Evolutionary conservation across 2,329 filamentous ascomycete genomes (phyloP), one percentile per base, ranked within the genome.

Genomic region (Sporothrix luriei): DNA sequence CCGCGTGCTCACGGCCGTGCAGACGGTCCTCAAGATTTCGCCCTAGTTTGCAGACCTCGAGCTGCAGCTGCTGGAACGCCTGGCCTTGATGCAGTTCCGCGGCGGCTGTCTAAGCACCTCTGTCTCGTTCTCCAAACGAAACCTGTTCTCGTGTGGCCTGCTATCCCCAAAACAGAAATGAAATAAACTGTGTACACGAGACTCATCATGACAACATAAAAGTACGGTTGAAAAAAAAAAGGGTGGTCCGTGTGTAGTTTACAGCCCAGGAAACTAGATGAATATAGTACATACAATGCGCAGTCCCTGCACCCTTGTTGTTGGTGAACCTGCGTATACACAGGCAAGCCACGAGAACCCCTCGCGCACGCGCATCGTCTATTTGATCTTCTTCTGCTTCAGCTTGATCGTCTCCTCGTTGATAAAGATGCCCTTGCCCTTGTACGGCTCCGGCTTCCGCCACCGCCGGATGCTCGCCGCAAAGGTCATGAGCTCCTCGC

Each of bases 361-460:
- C 26, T 9, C 19, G 46, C 46, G 62, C 19, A 26, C 46, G 62
- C 46, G n/a, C 48, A 51, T 16, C 62, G 62, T 68, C 83, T 89
- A 95, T 85, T 94, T 94, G 80, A 94, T 93, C 87, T 94, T 95
- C 90, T 97, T 99, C 77, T 92, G 91, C 90, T 99, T 99, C 81
- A 99, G 80, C 86, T 91, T 97, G 82, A 99, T 97, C 40, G 93
- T 97, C 85, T 99, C 93, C 73, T 94, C 93, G 77, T 98, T 96
- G 76, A 99, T 90, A 79, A 98, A 99, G 75, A 99, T 97, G 76
- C 95, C 95, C 88, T 99, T 98, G 74, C 95, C 95, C 88, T 99
- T 99, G 82, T 99, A 99, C 74, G 95, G 95, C 82, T 99, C 95
- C 40, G 95, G 95, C 73, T 87, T 87, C 78, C 95, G 90, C 94